phyloP scores from a whole-genome alignment of 208 protist species.

The Vickermania spadyakhi region DNA sequence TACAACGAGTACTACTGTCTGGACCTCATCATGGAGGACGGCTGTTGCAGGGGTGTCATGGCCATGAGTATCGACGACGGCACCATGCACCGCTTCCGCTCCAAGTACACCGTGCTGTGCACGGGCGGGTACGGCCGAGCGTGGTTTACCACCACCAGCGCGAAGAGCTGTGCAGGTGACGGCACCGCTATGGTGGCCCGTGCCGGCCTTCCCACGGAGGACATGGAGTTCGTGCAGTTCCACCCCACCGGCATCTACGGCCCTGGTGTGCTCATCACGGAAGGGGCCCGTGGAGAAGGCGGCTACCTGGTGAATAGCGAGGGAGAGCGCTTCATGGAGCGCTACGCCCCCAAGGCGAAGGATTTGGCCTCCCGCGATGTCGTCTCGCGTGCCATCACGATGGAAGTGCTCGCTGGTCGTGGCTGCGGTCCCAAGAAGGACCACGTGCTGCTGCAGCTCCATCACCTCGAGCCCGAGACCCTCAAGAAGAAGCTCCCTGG shows the following conservation, averaged over 20 bases:
- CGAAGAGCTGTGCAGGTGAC: constrained; percentile 99
- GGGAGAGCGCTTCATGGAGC: constrained; percentile 98
- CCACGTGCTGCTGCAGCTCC: constrained; percentile 97
- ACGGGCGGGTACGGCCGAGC: constrained; percentile 97
- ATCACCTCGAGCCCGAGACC: constrained; percentile 94
- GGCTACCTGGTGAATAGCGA: constrained; percentile 98
- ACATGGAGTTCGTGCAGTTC: constrained; percentile 99
- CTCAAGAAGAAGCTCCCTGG: constrained; percentile 97
- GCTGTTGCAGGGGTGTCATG: constrained; percentile 94
- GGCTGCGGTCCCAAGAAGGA: constrained; percentile 94
- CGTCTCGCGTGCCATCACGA: constrained; percentile 97
- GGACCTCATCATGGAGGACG: constrained; percentile 98
- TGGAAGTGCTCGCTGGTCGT: constrained; percentile 95
- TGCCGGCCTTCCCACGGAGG: constrained; percentile 95
- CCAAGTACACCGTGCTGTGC: constrained; percentile 96
- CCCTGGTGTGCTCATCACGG: constrained; percentile 98
- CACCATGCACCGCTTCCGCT: constrained; percentile 96
- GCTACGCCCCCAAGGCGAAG: constrained; percentile 98
- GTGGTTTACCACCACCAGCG: constrained; percentile 96
- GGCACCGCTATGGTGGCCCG: constrained; percentile 97
- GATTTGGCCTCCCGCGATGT: constrained; percentile 99
- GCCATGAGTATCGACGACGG: constrained; percentile 97
- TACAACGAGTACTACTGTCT: constrained; percentile 99
- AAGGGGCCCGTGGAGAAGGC: constrained; percentile 95
- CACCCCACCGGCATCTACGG: constrained; percentile 99